Evolutionary conservation across 2,329 filamentous ascomycete genomes (phyloP).

Genomic region (Penicillium sp.): DNA sequence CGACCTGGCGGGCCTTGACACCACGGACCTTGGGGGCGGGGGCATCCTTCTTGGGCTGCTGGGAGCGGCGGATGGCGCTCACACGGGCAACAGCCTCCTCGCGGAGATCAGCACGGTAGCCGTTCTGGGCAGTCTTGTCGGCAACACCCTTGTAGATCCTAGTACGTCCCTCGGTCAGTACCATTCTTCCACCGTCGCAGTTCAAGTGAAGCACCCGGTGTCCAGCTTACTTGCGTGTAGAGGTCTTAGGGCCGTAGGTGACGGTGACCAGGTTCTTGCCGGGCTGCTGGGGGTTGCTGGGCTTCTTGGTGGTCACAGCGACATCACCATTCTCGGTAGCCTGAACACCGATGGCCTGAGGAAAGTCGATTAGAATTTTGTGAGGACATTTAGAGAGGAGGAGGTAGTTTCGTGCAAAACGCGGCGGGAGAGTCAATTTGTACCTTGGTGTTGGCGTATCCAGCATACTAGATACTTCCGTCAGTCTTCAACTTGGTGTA

Average conservation of each 20-base stretch:
- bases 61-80: conserved; percentile 76
- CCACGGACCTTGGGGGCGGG: conserved; percentile 75
- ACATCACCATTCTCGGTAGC: conserved; percentile 75
- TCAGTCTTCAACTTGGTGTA: conserved; percentile 16
- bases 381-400: not conserved
- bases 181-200: not conserved
- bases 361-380: conserved; percentile 5
- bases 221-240: conserved; percentile 70
- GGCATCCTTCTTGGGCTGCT: conserved; percentile 73
- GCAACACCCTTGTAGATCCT: conserved; percentile 90
- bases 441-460: conserved; percentile 91
- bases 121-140: conserved; percentile 74
- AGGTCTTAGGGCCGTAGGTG: conserved; percentile 69
- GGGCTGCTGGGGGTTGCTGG: conserved; percentile 69
- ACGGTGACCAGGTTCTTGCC: conserved; percentile 62
- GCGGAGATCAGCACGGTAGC: conserved; percentile 80
- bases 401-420: not conserved
- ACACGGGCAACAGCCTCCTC: conserved; percentile 78
- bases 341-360: conserved; percentile 77
- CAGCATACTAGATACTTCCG: conserved; percentile 65
- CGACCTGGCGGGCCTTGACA: conserved; percentile 71
- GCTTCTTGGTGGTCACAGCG: conserved; percentile 81
- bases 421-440: conserved; percentile 32
- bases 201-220: not conserved
- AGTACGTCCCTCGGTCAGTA: conserved; percentile 10